These are phyloP conservation scores for Dothidotthia symphoricarpi DNA, from an alignment of 2,329 filamentous ascomycete species.

Conservation along the genomic window DNA sequence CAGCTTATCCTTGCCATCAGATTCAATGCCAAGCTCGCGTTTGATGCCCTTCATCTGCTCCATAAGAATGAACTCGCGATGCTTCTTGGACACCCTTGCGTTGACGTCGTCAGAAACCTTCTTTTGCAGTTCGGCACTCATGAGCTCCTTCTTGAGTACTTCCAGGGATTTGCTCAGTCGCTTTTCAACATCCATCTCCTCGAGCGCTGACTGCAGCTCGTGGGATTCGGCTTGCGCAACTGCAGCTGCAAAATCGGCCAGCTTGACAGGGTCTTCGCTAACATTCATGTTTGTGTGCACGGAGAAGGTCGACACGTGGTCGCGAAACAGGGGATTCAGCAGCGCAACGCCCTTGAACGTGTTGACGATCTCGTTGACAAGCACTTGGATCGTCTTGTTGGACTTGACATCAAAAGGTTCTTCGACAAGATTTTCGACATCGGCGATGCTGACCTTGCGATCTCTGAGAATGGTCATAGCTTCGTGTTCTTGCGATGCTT, in stretches of 20 bases:
- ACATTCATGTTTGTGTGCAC: conserved; percentile 86
- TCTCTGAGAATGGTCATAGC: conserved; percentile 88
- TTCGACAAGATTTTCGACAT: conserved; percentile 88
- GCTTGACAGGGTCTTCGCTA: conserved; percentile 87
- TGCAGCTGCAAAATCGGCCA: conserved; percentile 95
- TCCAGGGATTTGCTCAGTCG: conserved; percentile 87
- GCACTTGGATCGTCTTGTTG: conserved; percentile 81
- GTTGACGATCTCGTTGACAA: conserved; percentile 97
- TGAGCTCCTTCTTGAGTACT: conserved; percentile 94
- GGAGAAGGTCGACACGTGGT: conserved; percentile 90
- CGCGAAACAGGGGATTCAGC: conserved; percentile 90
- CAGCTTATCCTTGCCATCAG: conserved; percentile 96
- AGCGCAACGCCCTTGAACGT: conserved; percentile 96
- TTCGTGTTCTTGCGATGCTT: conserved; percentile 59
- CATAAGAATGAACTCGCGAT: conserved; percentile 98
- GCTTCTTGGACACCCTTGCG: conserved; percentile 93
- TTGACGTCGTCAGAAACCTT: conserved; percentile 99
- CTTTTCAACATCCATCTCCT: conserved; percentile 86
- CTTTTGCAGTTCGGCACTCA: conserved; percentile 94
- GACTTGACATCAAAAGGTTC: conserved; percentile 88
- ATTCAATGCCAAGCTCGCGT: conserved; percentile 91
- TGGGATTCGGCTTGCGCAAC: conserved; percentile 82
- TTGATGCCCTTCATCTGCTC: conserved; percentile 99
- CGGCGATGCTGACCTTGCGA: conserved; percentile 89
- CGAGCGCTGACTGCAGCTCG: conserved; percentile 88